A percentile compares a stretch with the other conserved stretches of the same genome.
Conservation (phyloP, 2,329 filamentous ascomycete genomes). For the Cladobotryum protrusum region DNA sequence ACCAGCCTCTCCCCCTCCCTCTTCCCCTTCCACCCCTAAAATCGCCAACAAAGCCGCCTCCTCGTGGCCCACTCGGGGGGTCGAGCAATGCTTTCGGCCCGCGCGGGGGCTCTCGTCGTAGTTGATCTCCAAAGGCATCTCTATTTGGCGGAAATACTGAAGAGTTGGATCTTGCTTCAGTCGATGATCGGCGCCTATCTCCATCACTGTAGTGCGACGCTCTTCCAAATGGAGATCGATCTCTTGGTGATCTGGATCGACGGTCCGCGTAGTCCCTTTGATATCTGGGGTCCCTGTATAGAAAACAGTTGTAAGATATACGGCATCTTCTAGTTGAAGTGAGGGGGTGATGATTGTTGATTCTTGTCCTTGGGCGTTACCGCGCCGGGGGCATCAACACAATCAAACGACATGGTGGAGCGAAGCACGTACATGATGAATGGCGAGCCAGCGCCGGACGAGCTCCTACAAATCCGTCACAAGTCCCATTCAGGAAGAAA, state of each 20-base stretch:
- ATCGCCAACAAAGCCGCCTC: conserved; percentile 59
- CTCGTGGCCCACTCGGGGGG: conserved; percentile 59
- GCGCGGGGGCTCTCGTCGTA: conserved; percentile 65
- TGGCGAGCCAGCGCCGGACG: conserved; percentile 17
- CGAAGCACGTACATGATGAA: conserved; percentile 18
- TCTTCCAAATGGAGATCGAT: conserved; percentile 62
- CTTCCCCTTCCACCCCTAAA: conserved; percentile 48
- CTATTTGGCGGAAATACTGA: conserved; percentile 56
- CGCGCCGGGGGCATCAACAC: neutral
- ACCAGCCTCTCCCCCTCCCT: conserved; percentile 53
- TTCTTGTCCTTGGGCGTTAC: neutral
- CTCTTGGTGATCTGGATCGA: conserved; percentile 59
- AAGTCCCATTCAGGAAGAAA: conserved; percentile 16
- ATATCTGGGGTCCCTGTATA: conserved; percentile 47
- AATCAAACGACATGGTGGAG: neutral
- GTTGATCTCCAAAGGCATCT: conserved; percentile 50
- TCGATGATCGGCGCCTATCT: conserved; percentile 64
- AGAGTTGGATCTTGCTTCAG: conserved; percentile 50
- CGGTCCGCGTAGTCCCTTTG: conserved; percentile 57
- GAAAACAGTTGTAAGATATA: conserved; percentile 6
- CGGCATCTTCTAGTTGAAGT: neutral
- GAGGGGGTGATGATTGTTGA: neutral
- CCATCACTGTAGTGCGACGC: conserved; percentile 51
- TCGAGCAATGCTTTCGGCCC: conserved; percentile 77
- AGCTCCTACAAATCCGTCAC: conserved; percentile 9